Conservation (phyloP, 805 yeast species). For the Ogataea henricii region DNA sequence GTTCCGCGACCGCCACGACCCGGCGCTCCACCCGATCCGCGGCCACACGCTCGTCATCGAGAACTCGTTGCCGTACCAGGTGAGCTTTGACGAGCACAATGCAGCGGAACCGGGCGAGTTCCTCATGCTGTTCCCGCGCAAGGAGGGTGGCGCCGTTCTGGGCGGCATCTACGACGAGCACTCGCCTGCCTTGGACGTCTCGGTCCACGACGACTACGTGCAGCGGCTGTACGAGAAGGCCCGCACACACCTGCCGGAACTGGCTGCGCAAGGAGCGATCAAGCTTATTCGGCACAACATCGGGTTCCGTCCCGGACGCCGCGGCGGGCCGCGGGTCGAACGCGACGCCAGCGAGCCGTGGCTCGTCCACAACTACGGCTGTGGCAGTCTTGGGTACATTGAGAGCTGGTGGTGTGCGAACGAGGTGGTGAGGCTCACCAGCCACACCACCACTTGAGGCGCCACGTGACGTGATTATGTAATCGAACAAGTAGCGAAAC, state of each 20-base stretch:
- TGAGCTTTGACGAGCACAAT: slow-evolving; percentile 33
- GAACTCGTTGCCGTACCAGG: slow-evolving; percentile 44
- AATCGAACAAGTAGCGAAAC: background rate
- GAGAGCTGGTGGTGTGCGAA: slow-evolving; percentile 62
- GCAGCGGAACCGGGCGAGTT: slow-evolving; percentile 45
- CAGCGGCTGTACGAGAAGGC: slow-evolving; percentile 46
- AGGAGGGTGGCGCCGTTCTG: slow-evolving; percentile 65
- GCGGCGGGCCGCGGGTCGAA: slow-evolving; percentile 54
- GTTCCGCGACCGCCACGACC: slow-evolving; percentile 53
- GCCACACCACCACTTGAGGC: background rate
- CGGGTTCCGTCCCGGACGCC: slow-evolving; percentile 69
- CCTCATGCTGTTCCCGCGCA: slow-evolving; percentile 63
- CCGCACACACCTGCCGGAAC: slow-evolving; percentile 51
- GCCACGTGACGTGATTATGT: background rate
- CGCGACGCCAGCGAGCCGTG: slow-evolving; percentile 22
- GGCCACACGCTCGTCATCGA: slow-evolving; percentile 62
- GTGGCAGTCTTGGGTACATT: slow-evolving; percentile 72
- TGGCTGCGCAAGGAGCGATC: slow-evolving; percentile 37
- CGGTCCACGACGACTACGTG: slow-evolving; percentile 52
- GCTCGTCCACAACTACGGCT: slow-evolving; percentile 65
- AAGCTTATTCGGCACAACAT: slow-evolving; percentile 57
- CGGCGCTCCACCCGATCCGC: slow-evolving; percentile 48
- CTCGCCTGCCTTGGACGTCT: slow-evolving; percentile 25
- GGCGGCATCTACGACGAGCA: slow-evolving; percentile 50
- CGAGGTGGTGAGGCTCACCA: slow-evolving; percentile 34